Base-by-base conservation (phyloP, 192 early-diverging fungal species). In the Linnemannia zychae region DNA sequence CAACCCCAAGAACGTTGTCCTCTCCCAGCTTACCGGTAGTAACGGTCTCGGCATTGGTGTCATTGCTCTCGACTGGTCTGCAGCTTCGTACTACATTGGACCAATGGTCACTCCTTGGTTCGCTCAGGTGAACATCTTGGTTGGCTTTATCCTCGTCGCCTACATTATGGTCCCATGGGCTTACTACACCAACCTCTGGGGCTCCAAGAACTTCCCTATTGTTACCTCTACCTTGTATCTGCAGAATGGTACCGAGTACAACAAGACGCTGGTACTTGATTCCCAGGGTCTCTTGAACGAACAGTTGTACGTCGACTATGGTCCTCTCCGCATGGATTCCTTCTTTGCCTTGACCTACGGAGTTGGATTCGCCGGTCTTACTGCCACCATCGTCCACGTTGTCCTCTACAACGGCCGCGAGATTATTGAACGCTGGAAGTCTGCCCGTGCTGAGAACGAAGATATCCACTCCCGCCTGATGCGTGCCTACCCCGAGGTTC, bases 401-500 rank as follows among this genome's bases (percentile, higher is more conserved):
- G 75, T 88, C 4, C 87, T 96, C 22, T 91, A 92, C 79, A 87
- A 96, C 78, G 93, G 95, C 34, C 82, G 90, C 72, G 93, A 95
- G 31, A 92, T 96, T 67, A 86, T 87, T 72, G 46, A 79, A 28
- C 93, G 92, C 22, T 84, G 81, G 71, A 81, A 74, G 49, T 47
- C 28, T 9, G 66, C 78, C 52, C 90, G 85, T 72, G 60, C 38
- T 22, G 76, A 83, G 22, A 87, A 87, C 37, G 86, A 90, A 22
- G 93, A 95, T 80, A 88, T 94, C 53, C 93, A 93, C 78, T 86
- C 89, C 75, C 88, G 86, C 84, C 79, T 94, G 69, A 95, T 95
- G 93, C 77, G 87, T 38, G 84, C 79, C 11, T 96, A 96, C 81
- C 85, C 87, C 7, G 94, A 95, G 63, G 89, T 96, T 18, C 94